Evolutionary conservation across 2,329 filamentous ascomycete genomes (phyloP).

Genomic region (Fusarium aywerte): DNA sequence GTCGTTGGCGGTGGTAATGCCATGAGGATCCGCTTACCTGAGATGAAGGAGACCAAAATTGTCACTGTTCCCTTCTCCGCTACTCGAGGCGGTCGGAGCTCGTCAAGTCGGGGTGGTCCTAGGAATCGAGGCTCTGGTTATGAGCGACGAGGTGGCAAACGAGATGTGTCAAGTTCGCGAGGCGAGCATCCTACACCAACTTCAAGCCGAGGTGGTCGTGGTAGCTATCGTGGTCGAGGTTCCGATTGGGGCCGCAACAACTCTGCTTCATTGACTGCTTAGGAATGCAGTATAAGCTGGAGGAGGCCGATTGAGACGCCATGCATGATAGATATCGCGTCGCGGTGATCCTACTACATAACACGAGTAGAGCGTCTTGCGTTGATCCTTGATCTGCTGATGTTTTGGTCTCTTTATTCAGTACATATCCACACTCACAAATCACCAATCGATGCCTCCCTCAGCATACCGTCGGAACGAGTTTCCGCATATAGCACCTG

Average conservation of each 20-base stretch:
- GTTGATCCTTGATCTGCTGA: conserved; percentile 11
- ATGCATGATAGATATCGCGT: conserved; percentile 18
- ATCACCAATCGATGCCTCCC: neutral
- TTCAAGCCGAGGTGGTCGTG: conserved; percentile 52
- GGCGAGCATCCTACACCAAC: conserved; percentile 41
- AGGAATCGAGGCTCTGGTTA: conserved; percentile 49
- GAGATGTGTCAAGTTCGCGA: conserved; percentile 49
- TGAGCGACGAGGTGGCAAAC: conserved; percentile 49
- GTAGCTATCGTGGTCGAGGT: conserved; percentile 54
- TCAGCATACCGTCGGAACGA: neutral
- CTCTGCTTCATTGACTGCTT: conserved; percentile 43
- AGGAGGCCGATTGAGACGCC: conserved; percentile 18
- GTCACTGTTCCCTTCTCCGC: conserved; percentile 53
- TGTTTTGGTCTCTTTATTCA: conserved; percentile 7
- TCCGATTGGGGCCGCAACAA: conserved; percentile 56
- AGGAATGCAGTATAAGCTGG: conserved; percentile 32
- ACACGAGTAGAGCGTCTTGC: conserved; percentile 38
- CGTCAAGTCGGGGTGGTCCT: conserved; percentile 42
- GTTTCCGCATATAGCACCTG: conserved; percentile 13
- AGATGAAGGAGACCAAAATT: conserved; percentile 53
- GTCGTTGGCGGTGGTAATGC: conserved; percentile 50
- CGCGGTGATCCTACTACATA: conserved; percentile 32
- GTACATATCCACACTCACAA: conserved; percentile 6
- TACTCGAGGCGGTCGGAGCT: conserved; percentile 48
- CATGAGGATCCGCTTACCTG: conserved; percentile 56